Conservation (phyloP, 2,329 filamentous ascomycete species). For the Rosellinia necatrix region DNA sequence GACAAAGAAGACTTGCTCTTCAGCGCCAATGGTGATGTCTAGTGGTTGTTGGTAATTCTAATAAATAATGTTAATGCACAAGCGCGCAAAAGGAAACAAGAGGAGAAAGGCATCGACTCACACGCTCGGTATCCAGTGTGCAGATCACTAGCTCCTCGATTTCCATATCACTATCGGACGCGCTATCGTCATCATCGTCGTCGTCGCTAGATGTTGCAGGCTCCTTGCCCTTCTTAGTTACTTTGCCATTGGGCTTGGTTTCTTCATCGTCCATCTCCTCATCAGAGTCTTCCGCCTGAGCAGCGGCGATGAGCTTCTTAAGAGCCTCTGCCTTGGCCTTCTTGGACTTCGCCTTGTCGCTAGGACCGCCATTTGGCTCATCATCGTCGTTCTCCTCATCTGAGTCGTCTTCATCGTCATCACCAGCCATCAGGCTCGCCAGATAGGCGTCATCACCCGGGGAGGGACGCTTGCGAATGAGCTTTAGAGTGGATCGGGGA, state of each 20-base stretch:
- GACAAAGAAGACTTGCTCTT: slow-evolving; percentile 90
- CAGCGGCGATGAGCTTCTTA: slow-evolving; percentile 75
- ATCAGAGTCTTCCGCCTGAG: slow-evolving; percentile 61
- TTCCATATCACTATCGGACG: slow-evolving; percentile 64
- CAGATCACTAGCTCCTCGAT: slow-evolving; percentile 92
- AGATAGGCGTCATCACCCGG: slow-evolving; percentile 70
- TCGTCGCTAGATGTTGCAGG: slow-evolving; percentile 57
- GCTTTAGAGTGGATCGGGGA: slow-evolving; percentile 85
- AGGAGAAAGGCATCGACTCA: slow-evolving; percentile 51
- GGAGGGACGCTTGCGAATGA: slow-evolving; percentile 74
- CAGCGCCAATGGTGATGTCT: slow-evolving; percentile 87
- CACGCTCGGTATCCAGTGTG: slow-evolving; percentile 91
- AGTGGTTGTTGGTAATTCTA: slow-evolving; percentile 95
- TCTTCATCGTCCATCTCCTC: slow-evolving; percentile 70
- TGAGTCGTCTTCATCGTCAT: slow-evolving; percentile 53
- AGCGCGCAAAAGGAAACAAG: not conserved
- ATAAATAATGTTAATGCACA: slow-evolving; percentile 34
- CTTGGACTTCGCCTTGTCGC: slow-evolving; percentile 87
- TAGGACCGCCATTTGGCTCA: slow-evolving; percentile 85
- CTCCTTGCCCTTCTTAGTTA: slow-evolving; percentile 72
- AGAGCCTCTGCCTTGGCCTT: slow-evolving; percentile 80
- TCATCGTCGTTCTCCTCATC: slow-evolving; percentile 67
- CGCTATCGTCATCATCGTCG: slow-evolving; percentile 60
- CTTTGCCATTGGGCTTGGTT: slow-evolving; percentile 63
- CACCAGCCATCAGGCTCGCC: slow-evolving; percentile 55